Evolutionary conservation across 2,329 filamentous ascomycete genomes (phyloP), one percentile per base, ranked within the genome.

Genomic region (Pyricularia sp.): DNA sequence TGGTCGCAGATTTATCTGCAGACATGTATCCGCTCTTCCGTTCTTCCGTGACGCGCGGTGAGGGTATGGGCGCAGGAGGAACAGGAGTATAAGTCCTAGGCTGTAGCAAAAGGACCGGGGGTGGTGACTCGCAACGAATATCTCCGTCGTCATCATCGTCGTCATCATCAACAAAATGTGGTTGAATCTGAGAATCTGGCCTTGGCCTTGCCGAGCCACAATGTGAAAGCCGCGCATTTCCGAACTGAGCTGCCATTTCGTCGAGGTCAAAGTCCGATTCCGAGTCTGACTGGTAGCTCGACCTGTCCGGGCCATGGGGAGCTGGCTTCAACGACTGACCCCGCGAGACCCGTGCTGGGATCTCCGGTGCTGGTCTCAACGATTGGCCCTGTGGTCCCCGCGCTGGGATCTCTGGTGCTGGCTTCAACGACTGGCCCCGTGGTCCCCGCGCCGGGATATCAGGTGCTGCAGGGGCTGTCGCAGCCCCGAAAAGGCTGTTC

Each of bases 11-110:
- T 28, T 28, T 63, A 28, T 63, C 26, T 28, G 12, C 17, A 14
- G 59, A 63, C 59, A 30, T 63, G 12, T 63, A 28, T 12, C 59
- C 59, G 14, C 59, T 63, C 25, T 28, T 17, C 12, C 23, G 59
- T 20, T 63, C 58, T 61, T 61, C 76, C 36, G 76, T 75, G 2
- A 81, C 72, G 66, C 79, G 78, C 2, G 84, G 84, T 5, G 84
- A 84, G 0, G 83, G 81, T 26, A 82, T 73, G 2, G 84, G 83
- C 12, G 81, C 78, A 0, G 82, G 80, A 4, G 81, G 81, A 67
- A 81, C 79, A 0, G 86, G 86, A 0, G 84, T 87, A 72, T 88
- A 88, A 0, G 85, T 87, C 42, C 82, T 79, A 14, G 86, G 86
- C 71, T 88, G 85, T 4, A 88, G 78, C 26, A 88, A 79, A 70